A percentile compares a stretch with the other conserved stretches of the same genome.
phyloP scores from a whole-genome alignment of 306 rosid species.

The Argentina anserina region DNA sequence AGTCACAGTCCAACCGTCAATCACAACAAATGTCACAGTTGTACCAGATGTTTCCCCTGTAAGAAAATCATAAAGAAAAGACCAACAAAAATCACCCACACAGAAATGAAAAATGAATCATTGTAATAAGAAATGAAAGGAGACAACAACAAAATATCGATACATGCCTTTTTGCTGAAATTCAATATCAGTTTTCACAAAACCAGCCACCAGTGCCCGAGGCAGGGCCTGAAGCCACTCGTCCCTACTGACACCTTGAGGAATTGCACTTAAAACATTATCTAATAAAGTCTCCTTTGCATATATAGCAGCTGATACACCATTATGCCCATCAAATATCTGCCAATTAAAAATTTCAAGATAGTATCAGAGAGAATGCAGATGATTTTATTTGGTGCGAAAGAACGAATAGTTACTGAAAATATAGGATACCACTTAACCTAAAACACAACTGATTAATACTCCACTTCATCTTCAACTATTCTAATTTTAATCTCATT shows the following conservation, averaged over 20 bases:
- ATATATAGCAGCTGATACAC: conserved; percentile 93
- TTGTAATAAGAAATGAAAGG: not conserved
- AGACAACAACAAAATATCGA: not conserved
- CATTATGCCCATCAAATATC: conserved; percentile 98
- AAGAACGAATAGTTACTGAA: conserved; percentile 27
- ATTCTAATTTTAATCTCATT: not conserved
- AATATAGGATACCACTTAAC: not conserved
- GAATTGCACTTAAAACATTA: conserved; percentile 88
- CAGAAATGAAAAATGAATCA: not conserved
- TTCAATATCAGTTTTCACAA: conserved; percentile 96
- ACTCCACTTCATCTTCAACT: not conserved
- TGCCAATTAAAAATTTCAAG: conserved; percentile 45
- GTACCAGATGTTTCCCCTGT: conserved; percentile 99
- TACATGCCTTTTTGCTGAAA: conserved; percentile 81
- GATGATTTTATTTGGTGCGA: conserved; percentile 24
- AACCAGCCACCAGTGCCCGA: conserved; percentile 93
- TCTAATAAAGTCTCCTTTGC: conserved; percentile 72
- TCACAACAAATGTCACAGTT: conserved; percentile 88
- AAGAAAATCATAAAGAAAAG: conserved; percentile 17
- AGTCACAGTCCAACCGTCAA: conserved; percentile 95
- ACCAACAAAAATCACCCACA: not conserved
- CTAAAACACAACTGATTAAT: conserved; percentile 5
- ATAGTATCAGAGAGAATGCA: conserved; percentile 34
- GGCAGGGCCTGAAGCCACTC: conserved; percentile 97
- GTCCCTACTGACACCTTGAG: conserved; percentile 83